These are phyloP conservation scores for Rutstroemia sp. DNA, from an alignment of 2,329 filamentous ascomycete genomes.

Conservation along the genomic window DNA sequence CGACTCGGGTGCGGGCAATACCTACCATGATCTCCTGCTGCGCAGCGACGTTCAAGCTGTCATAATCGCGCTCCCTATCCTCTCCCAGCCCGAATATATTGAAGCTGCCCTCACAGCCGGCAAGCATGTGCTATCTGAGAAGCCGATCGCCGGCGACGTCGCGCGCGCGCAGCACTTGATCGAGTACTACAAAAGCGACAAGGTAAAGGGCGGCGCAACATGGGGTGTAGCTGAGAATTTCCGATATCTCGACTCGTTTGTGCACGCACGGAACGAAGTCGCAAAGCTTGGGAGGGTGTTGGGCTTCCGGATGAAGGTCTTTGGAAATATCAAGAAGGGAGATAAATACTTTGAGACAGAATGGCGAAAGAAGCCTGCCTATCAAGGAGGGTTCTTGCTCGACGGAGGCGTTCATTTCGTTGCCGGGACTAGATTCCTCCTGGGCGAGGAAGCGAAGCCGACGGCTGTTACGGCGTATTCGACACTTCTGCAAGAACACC, in stretches of 20 bases:
- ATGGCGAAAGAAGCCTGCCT: conserved; percentile 61
- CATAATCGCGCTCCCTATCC: conserved; percentile 41
- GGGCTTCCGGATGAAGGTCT: conserved; percentile 43
- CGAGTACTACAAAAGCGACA: conserved; percentile 35
- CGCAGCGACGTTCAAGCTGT: conserved; percentile 29
- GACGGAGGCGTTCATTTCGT: conserved; percentile 70
- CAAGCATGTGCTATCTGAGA: conserved; percentile 49
- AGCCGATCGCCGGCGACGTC: conserved; percentile 44
- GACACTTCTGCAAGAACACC: conserved; percentile 23
- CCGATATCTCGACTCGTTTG: conserved; percentile 51
- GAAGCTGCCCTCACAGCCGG: conserved; percentile 41
- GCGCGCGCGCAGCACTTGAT: conserved; percentile 41
- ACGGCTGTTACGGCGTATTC: conserved; percentile 23
- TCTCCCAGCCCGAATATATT: conserved; percentile 40
- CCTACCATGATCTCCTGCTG: conserved; percentile 36
- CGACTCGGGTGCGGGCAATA: conserved; percentile 27
- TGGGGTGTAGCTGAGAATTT: conserved; percentile 68
- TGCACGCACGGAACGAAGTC: conserved; percentile 42
- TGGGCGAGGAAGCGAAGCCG: conserved; percentile 34
- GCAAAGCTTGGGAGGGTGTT: conserved; percentile 46
- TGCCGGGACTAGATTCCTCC: conserved; percentile 53
- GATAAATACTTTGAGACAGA: conserved; percentile 44
- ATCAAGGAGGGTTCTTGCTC: conserved; percentile 71
- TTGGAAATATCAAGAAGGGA: conserved; percentile 37
- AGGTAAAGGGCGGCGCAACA: conserved; percentile 32